Base-by-base conservation (phyloP, 345 rosid species). In the Brassica juncea region DNA sequence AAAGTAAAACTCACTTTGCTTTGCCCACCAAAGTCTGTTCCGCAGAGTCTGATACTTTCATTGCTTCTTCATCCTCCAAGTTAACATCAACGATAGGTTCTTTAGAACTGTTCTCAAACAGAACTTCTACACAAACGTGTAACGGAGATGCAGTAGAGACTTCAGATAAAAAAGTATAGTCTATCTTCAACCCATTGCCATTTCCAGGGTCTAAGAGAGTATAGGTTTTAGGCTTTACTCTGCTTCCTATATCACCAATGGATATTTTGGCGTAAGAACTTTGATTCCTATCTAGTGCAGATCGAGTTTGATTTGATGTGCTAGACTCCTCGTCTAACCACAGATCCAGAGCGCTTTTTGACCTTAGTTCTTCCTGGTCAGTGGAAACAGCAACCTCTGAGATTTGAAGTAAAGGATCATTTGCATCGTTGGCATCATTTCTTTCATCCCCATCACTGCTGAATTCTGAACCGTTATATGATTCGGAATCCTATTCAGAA, bases 241-340 rank as follows among this genome's bases (percentile, higher is more conserved):
- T 79, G 73, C 70, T 80, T 80, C 88, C 96, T 72, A 94, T 81
- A 85, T 92, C 87, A 81, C 90, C 89, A 44, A 94, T 84, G 71
- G 89, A 89, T 77, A 94, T 88, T 83, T 91, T 89, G 54, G 92
- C 97, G 9, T 89, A 87, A 79, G 97, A 88, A 52, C 76, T 75
- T 72, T 25, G 71, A 54, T 81, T 81, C 73, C 73, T 86, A 82
- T 75, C 81, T 72, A 71, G 83, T 70, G 85, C 83, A 27, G 86
- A 85, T 58, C 75, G 70, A 69, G 82, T 82, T 25, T 73, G 82
- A 57, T 78, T 86, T 81, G 87, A 83, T 65, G 88, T 82, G 83
- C 80, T 84, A 84, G 97, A 88, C 70, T 89, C 91, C 74, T 92
- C 92, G 67, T 84, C 95, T 85, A 94, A 84, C 97, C 99, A 94